Evolutionary conservation across 192 early-diverging fungal genomes (phyloP), one percentile per base, ranked within the genome.

Genomic region (Podila verticillata): DNA sequence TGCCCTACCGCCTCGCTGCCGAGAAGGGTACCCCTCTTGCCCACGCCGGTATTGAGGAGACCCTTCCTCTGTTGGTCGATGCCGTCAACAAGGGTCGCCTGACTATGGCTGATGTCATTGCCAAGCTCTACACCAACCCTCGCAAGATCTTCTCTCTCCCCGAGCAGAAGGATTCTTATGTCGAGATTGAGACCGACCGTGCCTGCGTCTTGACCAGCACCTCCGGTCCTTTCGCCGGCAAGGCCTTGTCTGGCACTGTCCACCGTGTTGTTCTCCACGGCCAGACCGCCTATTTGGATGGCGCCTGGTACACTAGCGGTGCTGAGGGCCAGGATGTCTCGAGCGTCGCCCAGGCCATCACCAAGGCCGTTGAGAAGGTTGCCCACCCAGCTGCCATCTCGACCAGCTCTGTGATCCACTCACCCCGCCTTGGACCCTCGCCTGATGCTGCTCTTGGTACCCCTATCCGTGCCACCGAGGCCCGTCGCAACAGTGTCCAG

Each of bases 141-240:
- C 89, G 91, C 60, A 84, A 88, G 57, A 98, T 99, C 86, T 96
- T 99, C 82, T 92, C 92, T 26, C 80, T 99, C n/a, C 90, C 95
- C n/a, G 89, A 93, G 69, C 95, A 98, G 84, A 82, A 91, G 10
- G 96, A 98, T 69, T 98, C 97, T 15, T 97, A 95, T 57, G 87
- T 99, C 30, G 97, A 99, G 87, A 89, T 98, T 60, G 95, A 98
- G 82, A 84, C 96, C 66, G 96, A 96, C 72, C 90, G 96, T 24
- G 75, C 86, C 39, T 84, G 79, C 19, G 65, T 83, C 12, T 81
- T 91, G n/a, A 70, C 88, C 32, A 58, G 67, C 20, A 81, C 71
- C 48, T 61, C 68, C 35, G 81, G 68, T n/a, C 89, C 94, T 19
- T 86, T 96, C 35, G 79, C 84, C 57, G 91, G 87, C 30, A 85